Evolutionary conservation across 805 yeast species (phyloP).

Genomic region (Ogataea paradorogensis): DNA sequence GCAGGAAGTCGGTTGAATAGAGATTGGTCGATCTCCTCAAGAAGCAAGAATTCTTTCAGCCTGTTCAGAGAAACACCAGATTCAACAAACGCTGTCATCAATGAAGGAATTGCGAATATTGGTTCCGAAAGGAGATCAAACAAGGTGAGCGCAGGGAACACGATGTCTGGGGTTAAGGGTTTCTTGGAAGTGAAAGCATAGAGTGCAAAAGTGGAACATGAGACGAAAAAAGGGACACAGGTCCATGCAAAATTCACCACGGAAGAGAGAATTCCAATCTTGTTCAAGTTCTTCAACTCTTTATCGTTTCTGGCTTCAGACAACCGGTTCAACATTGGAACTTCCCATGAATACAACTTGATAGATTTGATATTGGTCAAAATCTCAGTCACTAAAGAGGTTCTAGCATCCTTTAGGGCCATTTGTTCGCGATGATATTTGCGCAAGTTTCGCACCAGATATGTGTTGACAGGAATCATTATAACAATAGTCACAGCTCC

Average conservation of each 20-base stretch:
- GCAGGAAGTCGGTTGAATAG: slow-evolving; percentile 29
- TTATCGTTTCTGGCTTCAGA: slow-evolving; percentile 53
- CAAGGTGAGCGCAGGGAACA: slow-evolving; percentile 64
- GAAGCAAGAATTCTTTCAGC: slow-evolving; percentile 45
- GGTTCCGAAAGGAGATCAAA: slow-evolving; percentile 59
- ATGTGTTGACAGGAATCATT: slow-evolving; percentile 57
- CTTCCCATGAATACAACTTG: slow-evolving; percentile 69
- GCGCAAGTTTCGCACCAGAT: slow-evolving; percentile 44
- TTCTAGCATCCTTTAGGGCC: slow-evolving; percentile 60
- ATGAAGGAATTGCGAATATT: slow-evolving; percentile 54
- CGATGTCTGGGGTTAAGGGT: slow-evolving; percentile 64
- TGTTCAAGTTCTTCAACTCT: slow-evolving; percentile 51
- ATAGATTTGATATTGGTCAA: slow-evolving; percentile 59
- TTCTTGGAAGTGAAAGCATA: slow-evolving; percentile 43
- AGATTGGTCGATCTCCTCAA: slow-evolving; percentile 40
- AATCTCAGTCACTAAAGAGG: slow-evolving; percentile 57
- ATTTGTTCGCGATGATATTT: slow-evolving; percentile 51
- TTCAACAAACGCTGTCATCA: slow-evolving; percentile 56
- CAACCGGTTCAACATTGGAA: slow-evolving; percentile 54
- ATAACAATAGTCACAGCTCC: slow-evolving; percentile 52
- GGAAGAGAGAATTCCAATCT: slow-evolving; percentile 47
- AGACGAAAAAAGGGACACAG: slow-evolving; percentile 61
- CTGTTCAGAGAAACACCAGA: slow-evolving; percentile 57
- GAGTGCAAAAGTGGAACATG: slow-evolving; percentile 56
- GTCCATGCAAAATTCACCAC: slow-evolving; percentile 56